Conservation (phyloP, 129 eudicot species). For the Helianthus tuberosus region DNA sequence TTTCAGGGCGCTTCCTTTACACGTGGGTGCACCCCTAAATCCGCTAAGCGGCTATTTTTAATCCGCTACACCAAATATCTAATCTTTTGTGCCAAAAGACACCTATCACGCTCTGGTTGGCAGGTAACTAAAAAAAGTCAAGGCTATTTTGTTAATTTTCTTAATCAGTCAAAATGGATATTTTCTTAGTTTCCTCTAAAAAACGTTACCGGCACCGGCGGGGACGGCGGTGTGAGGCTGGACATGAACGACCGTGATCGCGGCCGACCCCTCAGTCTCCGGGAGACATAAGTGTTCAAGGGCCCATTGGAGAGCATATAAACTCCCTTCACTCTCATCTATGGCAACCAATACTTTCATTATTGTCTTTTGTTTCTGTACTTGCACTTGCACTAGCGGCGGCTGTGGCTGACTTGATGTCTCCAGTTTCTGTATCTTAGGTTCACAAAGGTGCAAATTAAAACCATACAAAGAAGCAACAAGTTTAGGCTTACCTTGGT, state of each 20-base stretch:
- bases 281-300: constrained; percentile 24
- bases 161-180: no score
- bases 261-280: not conserved
- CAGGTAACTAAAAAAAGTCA: no score
- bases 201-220: constrained; percentile 27
- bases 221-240: constrained; percentile 35
- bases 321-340: constrained; percentile 39
- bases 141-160: no score
- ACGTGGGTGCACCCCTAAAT: no score
- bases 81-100: no score
- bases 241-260: constrained; percentile 36
- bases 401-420: not conserved
- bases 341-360: constrained; percentile 40
- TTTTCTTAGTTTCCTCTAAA: no score
- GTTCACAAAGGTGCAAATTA: not conserved
- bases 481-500: no score
- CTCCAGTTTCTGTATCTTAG: not conserved
- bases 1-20: no score
- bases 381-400: constrained; percentile 7
- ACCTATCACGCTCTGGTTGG: no score
- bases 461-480: no score
- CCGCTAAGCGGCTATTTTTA: no score
- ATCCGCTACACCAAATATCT: no score
- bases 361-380: constrained; percentile 20
- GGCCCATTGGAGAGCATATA: constrained; percentile 42